Percentiles rank a stretch among this genome's conserved stretches.
Evolutionary conservation across 768 basidiomycete species (phyloP).

Genomic region (Kwoniella botswanensis): DNA sequence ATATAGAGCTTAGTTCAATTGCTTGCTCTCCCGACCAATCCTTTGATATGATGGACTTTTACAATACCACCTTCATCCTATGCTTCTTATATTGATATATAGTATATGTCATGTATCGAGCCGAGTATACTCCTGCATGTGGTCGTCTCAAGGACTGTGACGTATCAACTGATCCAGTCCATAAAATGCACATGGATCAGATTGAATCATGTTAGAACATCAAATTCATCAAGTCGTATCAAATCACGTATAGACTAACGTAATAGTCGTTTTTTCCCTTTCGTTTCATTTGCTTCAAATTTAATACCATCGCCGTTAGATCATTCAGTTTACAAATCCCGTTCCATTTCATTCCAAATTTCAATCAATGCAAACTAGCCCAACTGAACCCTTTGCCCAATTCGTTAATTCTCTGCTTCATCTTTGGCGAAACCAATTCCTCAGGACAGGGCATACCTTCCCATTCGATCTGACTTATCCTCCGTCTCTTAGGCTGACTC

Average conservation of each 20-base stretch:
- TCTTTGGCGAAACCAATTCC: conserved; percentile 11
- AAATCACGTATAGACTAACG: too few relatives aligned
- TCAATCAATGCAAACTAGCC: conserved; percentile 2
- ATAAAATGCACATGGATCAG: too few relatives aligned
- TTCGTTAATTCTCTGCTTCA: conserved; percentile 4
- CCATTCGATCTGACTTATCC: conserved; percentile 10
- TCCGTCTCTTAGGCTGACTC: conserved; percentile 6
- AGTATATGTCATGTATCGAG: conserved; percentile 5
- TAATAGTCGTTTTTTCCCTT: too few relatives aligned
- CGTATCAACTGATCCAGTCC: too few relatives aligned
- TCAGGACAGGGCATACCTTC: conserved; percentile 14
- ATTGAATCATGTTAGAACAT: too few relatives aligned
- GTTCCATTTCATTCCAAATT: neutral
- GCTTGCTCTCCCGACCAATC: neutral
- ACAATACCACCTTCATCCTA: neutral
- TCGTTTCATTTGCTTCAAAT: too few relatives aligned
- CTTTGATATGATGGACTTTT: neutral
- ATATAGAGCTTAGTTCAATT: neutral
- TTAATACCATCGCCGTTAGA: too few relatives aligned
- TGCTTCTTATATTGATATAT: neutral
- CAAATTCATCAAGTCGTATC: too few relatives aligned
- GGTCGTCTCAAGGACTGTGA: neutral
- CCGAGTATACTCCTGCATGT: neutral
- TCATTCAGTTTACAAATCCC: neutral
- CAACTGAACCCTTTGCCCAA: conserved; percentile 9